Conservation (phyloP, 2,329 filamentous ascomycete species). For the Colletotrichum caudatum region DNA sequence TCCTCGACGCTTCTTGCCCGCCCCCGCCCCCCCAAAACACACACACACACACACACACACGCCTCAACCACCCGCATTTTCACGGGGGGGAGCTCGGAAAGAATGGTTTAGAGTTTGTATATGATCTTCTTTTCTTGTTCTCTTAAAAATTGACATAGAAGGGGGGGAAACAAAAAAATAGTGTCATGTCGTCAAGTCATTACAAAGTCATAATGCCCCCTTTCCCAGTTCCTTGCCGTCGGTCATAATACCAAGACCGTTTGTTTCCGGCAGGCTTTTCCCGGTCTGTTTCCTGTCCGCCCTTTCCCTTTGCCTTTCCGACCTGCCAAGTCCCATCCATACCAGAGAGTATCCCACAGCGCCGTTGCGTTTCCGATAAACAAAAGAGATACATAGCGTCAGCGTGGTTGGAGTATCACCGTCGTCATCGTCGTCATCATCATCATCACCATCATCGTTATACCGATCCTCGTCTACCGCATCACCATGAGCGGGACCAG, state of each 20-base stretch:
- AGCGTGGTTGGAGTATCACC: constrained; percentile 15
- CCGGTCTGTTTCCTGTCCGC: constrained; percentile 15
- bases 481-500: constrained; percentile 73
- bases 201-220: constrained; percentile 33
- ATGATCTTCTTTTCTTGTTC: background rate
- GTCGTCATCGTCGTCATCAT: constrained; percentile 41
- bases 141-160: constrained; percentile 14
- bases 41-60: background rate
- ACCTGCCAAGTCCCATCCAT: constrained; percentile 29
- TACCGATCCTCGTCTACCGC: constrained; percentile 45
- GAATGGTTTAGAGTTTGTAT: background rate
- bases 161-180: background rate
- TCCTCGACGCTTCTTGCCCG: constrained; percentile 10
- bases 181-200: constrained; percentile 37
- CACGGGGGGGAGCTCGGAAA: background rate
- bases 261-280: constrained; percentile 2
- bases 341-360: constrained; percentile 28
- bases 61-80: constrained; percentile 14
- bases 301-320: constrained; percentile 35
- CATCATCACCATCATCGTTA: constrained; percentile 46
- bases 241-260: constrained; percentile 15
- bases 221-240: constrained; percentile 22
- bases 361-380: constrained; percentile 26
- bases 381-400: constrained; percentile 36
- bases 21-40: no score